Evolutionary conservation across 495 filamentous ascomycete genomes (phyloP).

Genomic region (Chaetomium cochliodes): DNA sequence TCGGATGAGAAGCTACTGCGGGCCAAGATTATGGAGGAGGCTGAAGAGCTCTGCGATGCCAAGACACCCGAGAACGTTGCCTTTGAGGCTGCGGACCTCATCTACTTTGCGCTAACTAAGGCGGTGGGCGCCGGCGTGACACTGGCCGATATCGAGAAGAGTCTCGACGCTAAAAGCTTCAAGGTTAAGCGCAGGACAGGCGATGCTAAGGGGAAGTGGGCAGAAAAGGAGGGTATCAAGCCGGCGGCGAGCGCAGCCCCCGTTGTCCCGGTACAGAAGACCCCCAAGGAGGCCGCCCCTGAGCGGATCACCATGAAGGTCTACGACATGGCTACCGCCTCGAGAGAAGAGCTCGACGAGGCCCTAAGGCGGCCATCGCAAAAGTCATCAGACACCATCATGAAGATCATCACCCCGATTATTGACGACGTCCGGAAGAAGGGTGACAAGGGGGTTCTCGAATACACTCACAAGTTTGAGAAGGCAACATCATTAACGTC

Average conservation of each 20-base stretch:
- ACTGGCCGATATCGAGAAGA: conserved; percentile 83
- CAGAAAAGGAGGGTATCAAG: conserved; percentile 72
- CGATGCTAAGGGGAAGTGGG: conserved; percentile 89
- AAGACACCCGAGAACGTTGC: conserved; percentile 77
- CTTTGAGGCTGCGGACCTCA: conserved; percentile 89
- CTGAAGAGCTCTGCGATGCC: conserved; percentile 87
- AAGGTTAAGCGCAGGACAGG: conserved; percentile 91
- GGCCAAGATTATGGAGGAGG: conserved; percentile 98
- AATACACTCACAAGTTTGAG: conserved; percentile 96
- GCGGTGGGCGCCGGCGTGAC: conserved; percentile 79
- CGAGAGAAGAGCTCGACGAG: conserved; percentile 60
- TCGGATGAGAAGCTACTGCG: conserved; percentile 82
- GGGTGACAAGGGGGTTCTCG: conserved; percentile 83
- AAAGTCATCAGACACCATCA: conserved; percentile 83
- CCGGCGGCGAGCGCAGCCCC: conserved; percentile 44
- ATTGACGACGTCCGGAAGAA: conserved; percentile 75
- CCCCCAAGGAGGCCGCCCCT: conserved; percentile 52
- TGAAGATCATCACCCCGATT: conserved; percentile 86
- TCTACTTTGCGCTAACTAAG: conserved; percentile 93
- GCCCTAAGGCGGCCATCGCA: conserved; percentile 86
- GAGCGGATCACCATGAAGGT: conserved; percentile 80
- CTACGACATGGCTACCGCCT: conserved; percentile 62
- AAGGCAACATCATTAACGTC: conserved; percentile 87
- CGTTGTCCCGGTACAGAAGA: conserved; percentile 36
- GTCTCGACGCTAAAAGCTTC: conserved; percentile 87